phyloP scores from a whole-genome alignment of 768 basidiomycete species.

The Tulasnella sp. region DNA sequence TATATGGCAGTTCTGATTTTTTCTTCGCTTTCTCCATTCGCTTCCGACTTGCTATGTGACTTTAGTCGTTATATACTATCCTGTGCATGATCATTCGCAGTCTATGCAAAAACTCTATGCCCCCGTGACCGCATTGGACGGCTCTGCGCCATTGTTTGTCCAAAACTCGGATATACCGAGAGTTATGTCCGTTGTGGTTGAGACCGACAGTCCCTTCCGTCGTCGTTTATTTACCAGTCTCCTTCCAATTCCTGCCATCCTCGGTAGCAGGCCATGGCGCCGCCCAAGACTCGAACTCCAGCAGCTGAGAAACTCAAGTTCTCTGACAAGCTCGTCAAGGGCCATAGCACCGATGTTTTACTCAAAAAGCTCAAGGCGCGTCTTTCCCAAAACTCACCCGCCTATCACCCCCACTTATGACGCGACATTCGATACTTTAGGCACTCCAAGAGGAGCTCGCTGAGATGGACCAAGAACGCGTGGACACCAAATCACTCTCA shows the following conservation, averaged over 20 bases:
- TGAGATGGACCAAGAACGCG: constrained; percentile 82
- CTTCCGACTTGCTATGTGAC: constrained; percentile 13
- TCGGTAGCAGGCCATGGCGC: constrained; percentile 1
- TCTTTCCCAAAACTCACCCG: not conserved
- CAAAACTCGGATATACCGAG: not conserved
- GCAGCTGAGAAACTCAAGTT: constrained; percentile 53
- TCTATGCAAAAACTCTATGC: not conserved
- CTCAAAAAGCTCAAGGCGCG: constrained; percentile 79
- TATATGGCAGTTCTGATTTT: not conserved
- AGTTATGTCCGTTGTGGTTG: not conserved
- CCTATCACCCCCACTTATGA: not conserved
- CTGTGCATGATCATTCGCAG: constrained; percentile 5
- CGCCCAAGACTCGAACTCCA: constrained; percentile 25
- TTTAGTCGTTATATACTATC: constrained; percentile 13
- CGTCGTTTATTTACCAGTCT: constrained; percentile 4
- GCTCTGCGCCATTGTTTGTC: not conserved
- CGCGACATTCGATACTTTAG: constrained; percentile 37
- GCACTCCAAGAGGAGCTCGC: constrained; percentile 56
- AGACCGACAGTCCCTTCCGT: not conserved
- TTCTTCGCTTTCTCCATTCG: not conserved
- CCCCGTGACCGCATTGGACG: not conserved
- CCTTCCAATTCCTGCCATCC: not conserved
- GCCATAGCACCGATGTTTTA: constrained; percentile 75
- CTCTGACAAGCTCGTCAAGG: constrained; percentile 79
- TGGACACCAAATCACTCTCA: constrained; percentile 73